phyloP scores from a whole-genome alignment of 768 basidiomycete species.

The Amyloporia xantha region DNA sequence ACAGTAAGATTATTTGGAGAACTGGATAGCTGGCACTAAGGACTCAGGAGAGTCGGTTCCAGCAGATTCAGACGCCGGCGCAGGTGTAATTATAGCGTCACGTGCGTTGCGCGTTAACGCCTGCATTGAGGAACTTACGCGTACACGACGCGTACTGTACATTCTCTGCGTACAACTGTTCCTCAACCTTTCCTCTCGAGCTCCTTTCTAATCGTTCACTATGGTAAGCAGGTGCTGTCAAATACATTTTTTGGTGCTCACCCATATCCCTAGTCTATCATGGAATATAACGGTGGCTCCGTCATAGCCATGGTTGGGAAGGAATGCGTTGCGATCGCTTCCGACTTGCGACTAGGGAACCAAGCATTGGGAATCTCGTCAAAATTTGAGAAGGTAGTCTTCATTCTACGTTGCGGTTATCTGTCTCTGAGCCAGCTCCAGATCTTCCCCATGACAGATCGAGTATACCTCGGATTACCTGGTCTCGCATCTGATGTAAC shows the following conservation, averaged over 20 bases:
- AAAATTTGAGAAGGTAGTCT: conserved; percentile 87
- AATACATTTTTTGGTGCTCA: no score
- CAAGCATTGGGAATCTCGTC: conserved; percentile 80
- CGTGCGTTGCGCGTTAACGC: background rate
- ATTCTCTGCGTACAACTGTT: background rate
- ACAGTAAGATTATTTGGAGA: no score
- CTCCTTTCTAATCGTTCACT: no score
- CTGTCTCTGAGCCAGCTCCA: conserved; percentile 28
- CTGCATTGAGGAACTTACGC: background rate
- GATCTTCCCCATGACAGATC: conserved; percentile 93
- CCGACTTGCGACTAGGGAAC: conserved; percentile 86
- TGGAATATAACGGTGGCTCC: conserved; percentile 96
- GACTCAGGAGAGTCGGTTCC: no score
- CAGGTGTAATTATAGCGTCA: no score
- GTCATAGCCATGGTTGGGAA: conserved; percentile 99
- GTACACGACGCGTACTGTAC: background rate
- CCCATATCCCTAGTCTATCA: conserved; percentile 54
- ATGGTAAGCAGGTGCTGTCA: no score
- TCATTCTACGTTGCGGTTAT: background rate
- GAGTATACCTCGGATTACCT: conserved; percentile 85
- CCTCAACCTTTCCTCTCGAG: background rate
- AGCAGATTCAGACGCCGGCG: no score
- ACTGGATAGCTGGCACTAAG: no score
- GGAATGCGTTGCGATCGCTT: conserved; percentile 97
- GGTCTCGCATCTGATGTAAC: conserved; percentile 92